phyloP scores from a whole-genome alignment of 441 rosid genomes.

The Dalechampia spathulata region DNA sequence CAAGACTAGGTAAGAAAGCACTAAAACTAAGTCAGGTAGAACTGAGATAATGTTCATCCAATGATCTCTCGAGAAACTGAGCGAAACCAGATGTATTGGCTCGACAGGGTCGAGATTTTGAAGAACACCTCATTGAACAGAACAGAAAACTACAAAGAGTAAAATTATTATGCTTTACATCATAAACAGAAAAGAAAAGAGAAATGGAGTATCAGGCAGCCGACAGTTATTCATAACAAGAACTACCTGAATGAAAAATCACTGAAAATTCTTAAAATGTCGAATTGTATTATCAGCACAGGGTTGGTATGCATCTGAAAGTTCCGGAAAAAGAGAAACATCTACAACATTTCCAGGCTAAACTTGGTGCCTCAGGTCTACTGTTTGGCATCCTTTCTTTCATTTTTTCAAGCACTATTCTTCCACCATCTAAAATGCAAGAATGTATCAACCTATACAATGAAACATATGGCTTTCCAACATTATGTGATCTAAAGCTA shows the following conservation, averaged over 20 bases:
- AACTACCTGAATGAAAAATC: background rate
- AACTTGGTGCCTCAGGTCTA: background rate
- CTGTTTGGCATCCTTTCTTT: background rate
- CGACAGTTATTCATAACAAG: too few relatives aligned
- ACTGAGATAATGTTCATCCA: background rate
- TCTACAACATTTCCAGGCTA: background rate
- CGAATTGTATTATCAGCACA: background rate
- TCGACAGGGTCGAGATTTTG: too few relatives aligned
- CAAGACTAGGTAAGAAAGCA: too few relatives aligned
- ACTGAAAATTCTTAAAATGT: background rate
- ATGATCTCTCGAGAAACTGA: background rate
- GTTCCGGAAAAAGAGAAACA: too few relatives aligned
- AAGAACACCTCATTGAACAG: too few relatives aligned
- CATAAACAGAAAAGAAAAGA: background rate
- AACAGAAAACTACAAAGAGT: background rate
- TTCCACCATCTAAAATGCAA: background rate
- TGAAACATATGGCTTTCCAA: background rate
- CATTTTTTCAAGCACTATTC: background rate
- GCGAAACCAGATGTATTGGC: background rate
- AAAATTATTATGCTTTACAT: background rate
- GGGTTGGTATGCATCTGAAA: too few relatives aligned
- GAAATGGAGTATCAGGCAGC: too few relatives aligned
- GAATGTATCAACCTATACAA: background rate
- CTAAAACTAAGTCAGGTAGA: background rate
- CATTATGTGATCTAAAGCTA: background rate